Evolutionary conservation across 768 basidiomycete species (phyloP), one percentile per base, ranked within the genome.

Genomic region (Tricholoma sp.): DNA sequence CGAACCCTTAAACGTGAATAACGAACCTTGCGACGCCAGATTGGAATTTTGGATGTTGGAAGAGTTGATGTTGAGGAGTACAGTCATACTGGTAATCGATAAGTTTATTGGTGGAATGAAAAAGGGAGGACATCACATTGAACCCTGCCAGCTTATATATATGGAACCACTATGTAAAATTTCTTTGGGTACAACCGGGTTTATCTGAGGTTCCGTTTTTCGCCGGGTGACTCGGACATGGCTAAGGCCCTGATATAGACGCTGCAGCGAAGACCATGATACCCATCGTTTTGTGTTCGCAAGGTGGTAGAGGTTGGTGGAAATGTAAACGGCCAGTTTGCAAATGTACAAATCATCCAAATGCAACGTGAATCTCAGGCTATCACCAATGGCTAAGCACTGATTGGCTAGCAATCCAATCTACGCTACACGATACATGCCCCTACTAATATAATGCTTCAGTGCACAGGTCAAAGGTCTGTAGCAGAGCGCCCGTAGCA

Each of bases 31-130:
- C 8, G 81, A 70, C 29, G 76, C 81, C 52, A 84, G 66, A 66
- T 80, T 88, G 65, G 91, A 81, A 69, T 80, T 88, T 63, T 89
- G 88, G 56, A 82, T 76, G 54, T 88, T 81, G 32, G 73, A 71
- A 82, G 80, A 86, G 75, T 85, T 86, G 11, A 88, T 89, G 31
- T 83, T 89, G 59, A 91, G 81, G 50, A 83, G 69, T 61, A 83
- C 74, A 6, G 84, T 83, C 84, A 85, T 84, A 60, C 55, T 50
- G 29, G 10, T 29, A 31, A 49, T 16, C 4, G n/a, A 63, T 45
- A 51, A 37, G 34, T 16, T 12, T 52, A 63, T 34, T 32, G 31
- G 49, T 27, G 16, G 43, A 56, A 31, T 27, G 16, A 49, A 18
- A 56, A 27, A 27, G 43, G 50, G 39, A 22, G 5, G 29, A 34